These are phyloP conservation scores for Termitomyces sp. DNA, from an alignment of 768 basidiomycete genomes.

Conservation along the genomic window DNA sequence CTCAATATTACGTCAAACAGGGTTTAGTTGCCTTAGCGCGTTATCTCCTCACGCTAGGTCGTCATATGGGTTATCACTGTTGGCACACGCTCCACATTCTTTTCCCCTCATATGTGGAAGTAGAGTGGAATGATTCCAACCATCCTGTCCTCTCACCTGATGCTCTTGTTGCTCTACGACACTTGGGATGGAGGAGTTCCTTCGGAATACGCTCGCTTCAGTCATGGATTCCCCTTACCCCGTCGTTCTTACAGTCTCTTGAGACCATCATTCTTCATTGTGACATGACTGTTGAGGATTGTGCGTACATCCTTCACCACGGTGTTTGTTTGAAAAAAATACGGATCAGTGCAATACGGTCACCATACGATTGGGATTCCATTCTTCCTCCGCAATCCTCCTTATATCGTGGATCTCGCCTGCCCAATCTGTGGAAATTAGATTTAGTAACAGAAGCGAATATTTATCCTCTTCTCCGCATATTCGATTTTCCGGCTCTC, in stretches of 20 bases:
- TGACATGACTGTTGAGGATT: neutral
- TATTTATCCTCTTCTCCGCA: neutral
- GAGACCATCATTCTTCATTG: neutral
- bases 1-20: too few relatives aligned
- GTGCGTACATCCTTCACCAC: neutral
- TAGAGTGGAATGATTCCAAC: neutral
- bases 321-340: neutral
- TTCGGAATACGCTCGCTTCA: neutral
- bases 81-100: neutral
- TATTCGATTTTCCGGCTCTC: too few relatives aligned
- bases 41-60: neutral
- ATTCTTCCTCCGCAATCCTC: neutral
- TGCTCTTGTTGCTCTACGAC: neutral
- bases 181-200: neutral
- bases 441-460: neutral
- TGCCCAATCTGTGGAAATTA: neutral
- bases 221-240: neutral
- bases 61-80: neutral
- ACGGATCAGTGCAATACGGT: neutral
- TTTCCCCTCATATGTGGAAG: neutral
- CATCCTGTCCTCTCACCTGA: neutral
- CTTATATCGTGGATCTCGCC: neutral
- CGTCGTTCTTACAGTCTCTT: neutral
- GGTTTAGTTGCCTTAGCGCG: neutral
- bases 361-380: neutral